Evolutionary conservation across 2,329 filamentous ascomycete species (phyloP).

Genomic region (Orbilia oligospora): DNA sequence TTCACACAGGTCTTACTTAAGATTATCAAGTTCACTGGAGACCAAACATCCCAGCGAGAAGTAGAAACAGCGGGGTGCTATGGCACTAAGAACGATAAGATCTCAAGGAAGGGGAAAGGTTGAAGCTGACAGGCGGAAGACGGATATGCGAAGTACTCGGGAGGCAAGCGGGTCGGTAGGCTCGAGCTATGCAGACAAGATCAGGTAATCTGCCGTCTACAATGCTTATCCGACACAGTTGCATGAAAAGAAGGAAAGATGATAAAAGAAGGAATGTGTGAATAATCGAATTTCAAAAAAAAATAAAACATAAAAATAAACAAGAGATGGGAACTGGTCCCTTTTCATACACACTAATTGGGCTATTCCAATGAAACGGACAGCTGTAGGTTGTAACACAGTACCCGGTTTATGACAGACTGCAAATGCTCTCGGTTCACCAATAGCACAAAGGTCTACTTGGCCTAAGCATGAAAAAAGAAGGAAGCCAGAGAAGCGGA

Average conservation of each 20-base stretch:
- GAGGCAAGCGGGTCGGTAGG: not conserved
- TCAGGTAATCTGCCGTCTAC: not conserved
- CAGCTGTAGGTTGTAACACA: slow-evolving; percentile 47
- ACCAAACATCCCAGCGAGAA: not conserved
- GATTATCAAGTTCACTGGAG: slow-evolving; percentile 7
- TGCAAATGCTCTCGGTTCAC: slow-evolving; percentile 29
- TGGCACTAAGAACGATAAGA: not conserved
- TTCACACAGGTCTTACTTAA: not conserved
- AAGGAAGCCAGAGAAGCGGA: slow-evolving; percentile 51
- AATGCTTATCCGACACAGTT: slow-evolving; percentile 6
- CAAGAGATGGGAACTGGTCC: slow-evolving; percentile 13
- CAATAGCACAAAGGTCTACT: slow-evolving; percentile 31
- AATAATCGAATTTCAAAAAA: not conserved
- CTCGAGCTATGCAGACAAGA: slow-evolving; percentile 3
- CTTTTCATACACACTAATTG: slow-evolving; percentile 21
- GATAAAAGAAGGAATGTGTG: slow-evolving; percentile 35
- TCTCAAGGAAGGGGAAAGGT: not conserved
- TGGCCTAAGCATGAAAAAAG: slow-evolving; percentile 51
- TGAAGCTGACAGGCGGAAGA: not conserved
- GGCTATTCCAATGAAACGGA: slow-evolving; percentile 24
- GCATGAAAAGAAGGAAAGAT: slow-evolving; percentile 37
- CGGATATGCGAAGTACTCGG: not conserved
- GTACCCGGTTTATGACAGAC: slow-evolving; percentile 38
- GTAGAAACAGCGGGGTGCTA: not conserved
- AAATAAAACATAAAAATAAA: not conserved